Percentiles rank a stretch among this genome's conserved stretches.
Evolutionary conservation across 495 filamentous ascomycete species (phyloP).

Genomic region (Aspergillus biplanus): DNA sequence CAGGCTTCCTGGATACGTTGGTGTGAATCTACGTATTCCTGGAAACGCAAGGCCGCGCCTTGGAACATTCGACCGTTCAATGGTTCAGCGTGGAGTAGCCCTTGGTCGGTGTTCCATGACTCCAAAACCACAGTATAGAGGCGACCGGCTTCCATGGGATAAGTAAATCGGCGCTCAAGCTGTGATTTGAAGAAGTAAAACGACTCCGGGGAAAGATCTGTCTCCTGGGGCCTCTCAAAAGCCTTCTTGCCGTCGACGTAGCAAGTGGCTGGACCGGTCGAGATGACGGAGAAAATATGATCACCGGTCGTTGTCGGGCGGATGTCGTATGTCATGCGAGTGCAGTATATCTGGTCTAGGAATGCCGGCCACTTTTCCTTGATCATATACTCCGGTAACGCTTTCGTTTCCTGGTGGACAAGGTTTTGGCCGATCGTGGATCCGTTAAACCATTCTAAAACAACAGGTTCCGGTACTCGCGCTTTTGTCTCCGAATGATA

Average conservation of each 20-base stretch:
- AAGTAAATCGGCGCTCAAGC: constrained; percentile 8
- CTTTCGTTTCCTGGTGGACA: neutral
- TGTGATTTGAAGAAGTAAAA: constrained; percentile 16
- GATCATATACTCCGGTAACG: neutral
- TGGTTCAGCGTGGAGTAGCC: neutral
- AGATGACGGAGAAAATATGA: constrained; percentile 8
- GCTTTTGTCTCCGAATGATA: no score
- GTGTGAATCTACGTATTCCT: constrained; percentile 2
- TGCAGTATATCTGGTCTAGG: constrained; percentile 1
- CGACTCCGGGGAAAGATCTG: constrained; percentile 5
- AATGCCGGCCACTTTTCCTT: neutral
- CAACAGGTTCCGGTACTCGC: neutral
- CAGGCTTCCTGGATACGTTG: neutral
- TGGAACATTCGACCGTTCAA: constrained; percentile 8
- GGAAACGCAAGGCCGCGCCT: constrained; percentile 6
- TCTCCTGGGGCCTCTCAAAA: constrained; percentile 3
- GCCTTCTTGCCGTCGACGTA: constrained; percentile 7
- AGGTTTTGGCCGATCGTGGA: neutral
- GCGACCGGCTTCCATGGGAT: neutral
- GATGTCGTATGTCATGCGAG: neutral
- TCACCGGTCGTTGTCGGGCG: neutral
- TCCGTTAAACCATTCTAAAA: constrained; percentile 1
- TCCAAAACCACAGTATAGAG: neutral
- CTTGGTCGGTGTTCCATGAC: neutral
- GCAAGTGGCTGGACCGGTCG: constrained; percentile 4